Evolutionary conservation across 169 alveolate genomes (phyloP).

Genomic region (Cryptosporidium parvum): DNA sequence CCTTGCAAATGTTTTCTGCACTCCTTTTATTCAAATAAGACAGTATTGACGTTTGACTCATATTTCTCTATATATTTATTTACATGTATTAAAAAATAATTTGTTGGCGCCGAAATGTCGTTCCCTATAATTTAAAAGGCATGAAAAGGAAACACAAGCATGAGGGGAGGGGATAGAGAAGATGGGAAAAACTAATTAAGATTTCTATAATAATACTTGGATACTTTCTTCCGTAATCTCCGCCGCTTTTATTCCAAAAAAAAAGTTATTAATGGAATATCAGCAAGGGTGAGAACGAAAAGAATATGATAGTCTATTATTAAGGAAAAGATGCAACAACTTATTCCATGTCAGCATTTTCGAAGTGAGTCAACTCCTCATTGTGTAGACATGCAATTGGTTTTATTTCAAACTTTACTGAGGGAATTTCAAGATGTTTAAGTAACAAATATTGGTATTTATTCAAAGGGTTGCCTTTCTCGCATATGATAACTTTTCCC

Average conservation of each 20-base stretch:
- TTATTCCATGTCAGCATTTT: slow-evolving; percentile 2
- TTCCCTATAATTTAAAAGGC: no score
- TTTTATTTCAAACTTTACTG: slow-evolving; percentile 61
- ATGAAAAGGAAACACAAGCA: neutral
- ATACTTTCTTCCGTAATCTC: neutral
- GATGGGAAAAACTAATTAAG: neutral
- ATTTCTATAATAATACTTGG: neutral
- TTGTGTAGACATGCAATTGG: slow-evolving; percentile 39
- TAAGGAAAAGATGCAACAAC: neutral
- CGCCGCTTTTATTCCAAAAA: neutral
- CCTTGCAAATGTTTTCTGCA: neutral
- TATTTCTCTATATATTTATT: neutral
- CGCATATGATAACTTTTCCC: slow-evolving; percentile 18
- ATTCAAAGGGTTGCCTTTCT: slow-evolving; percentile 32
- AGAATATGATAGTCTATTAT: neutral
- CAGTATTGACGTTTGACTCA: slow-evolving; percentile 15
- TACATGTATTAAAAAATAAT: neutral
- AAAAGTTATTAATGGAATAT: neutral
- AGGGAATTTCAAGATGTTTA: slow-evolving; percentile 26
- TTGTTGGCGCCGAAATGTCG: neutral
- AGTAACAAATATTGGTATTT: slow-evolving; percentile 36
- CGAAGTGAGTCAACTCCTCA: slow-evolving; percentile 9
- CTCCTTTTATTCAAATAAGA: slow-evolving; percentile 15
- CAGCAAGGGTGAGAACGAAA: neutral
- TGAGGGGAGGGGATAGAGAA: neutral